Percentiles rank a stretch among this genome's conserved stretches.
phyloP scores from a whole-genome alignment of 768 basidiomycete genomes.

The Tylopilus sp. region DNA sequence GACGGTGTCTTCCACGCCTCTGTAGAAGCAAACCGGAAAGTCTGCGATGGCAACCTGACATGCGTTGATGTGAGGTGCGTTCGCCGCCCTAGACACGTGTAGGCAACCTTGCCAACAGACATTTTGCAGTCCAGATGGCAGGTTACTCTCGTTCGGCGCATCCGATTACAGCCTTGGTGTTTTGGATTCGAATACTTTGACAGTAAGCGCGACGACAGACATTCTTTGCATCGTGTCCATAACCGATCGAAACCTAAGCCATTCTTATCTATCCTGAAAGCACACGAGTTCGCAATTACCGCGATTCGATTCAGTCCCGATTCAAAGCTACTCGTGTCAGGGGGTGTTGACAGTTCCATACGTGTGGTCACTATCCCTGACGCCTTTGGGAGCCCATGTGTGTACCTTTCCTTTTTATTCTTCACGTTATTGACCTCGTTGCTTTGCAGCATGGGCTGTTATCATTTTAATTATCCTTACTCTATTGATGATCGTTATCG shows the following conservation, averaged over 20 bases:
- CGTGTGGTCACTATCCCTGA: conserved; percentile 75
- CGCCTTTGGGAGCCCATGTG: conserved; percentile 49
- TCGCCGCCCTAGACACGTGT: conserved; percentile 1
- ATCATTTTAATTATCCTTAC: conserved; percentile 41
- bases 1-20: conserved; percentile 58
- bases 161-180: conserved; percentile 85
- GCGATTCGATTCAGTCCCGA: conserved; percentile 84
- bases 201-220: conserved; percentile 45
- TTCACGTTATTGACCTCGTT: conserved; percentile 29
- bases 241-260: conserved; percentile 51
- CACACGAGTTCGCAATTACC: conserved; percentile 94
- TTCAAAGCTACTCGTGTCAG: conserved; percentile 78
- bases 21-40: conserved; percentile 59
- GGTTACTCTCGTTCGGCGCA: conserved; percentile 78
- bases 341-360: conserved; percentile 86
- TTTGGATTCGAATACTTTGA: conserved; percentile 72
- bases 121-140: conserved; percentile 66
- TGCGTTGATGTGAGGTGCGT: conserved; percentile 84
- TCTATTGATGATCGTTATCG: conserved; percentile 41
- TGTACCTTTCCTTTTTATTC: conserved; percentile 30
- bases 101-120: background rate
- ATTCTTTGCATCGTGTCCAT: background rate
- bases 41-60: conserved; percentile 78
- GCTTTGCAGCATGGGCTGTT: conserved; percentile 36
- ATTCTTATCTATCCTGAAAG: conserved; percentile 79